Base-by-base conservation (phyloP, 164 flowering plant genomes). In the Berberis thunbergii region DNA sequence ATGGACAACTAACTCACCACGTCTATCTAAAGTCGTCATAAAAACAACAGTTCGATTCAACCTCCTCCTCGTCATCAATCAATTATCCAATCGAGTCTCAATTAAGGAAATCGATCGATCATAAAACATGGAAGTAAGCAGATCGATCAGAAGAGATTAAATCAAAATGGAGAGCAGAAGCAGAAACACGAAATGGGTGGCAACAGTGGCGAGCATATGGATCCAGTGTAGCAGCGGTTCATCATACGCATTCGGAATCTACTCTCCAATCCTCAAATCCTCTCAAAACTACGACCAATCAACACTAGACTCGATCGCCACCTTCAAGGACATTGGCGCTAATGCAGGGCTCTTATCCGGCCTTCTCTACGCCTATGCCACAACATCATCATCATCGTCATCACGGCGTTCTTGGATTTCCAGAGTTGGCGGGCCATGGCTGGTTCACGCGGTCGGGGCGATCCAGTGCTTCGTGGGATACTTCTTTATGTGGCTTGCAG, bases 311-410 rank as follows among this genome's bases (percentile, higher is more conserved):
- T 77, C 89, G 67, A 76, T 94, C 53, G 84, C 97, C 68, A 86
- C 81, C 71, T 86, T 86, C 87, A 94, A 94, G 65, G 97, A 94
- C 76, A 74, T 94, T 72, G 97, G 98, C 38, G 96, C 93, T 74
- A 94, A 94, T 80, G 80, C 70, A 67, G 98, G 97, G 6, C 54
- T 88, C 62, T 72, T 90, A 49, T 85, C 98, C 63, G 98, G 98
- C 69, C 71, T 92, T 59, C 86, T 89, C 62, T 92, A 84, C 82
- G 71, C 96, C 60, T 73, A 79, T 67, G 80, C 72, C 41, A 69
- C 77, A 1, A 41, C 63, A 4, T 9, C 57, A 42, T 48, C 62
- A 2, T 7, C 58, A 6, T 49, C 64, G 10, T 50, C 6, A n/a
- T 50, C 54, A n/a, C 6, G 49, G 49, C 6, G 49, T 12, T 61